Evolutionary conservation across 257 asterid species (phyloP).

Genomic region (Fraxinus cuspidata): DNA sequence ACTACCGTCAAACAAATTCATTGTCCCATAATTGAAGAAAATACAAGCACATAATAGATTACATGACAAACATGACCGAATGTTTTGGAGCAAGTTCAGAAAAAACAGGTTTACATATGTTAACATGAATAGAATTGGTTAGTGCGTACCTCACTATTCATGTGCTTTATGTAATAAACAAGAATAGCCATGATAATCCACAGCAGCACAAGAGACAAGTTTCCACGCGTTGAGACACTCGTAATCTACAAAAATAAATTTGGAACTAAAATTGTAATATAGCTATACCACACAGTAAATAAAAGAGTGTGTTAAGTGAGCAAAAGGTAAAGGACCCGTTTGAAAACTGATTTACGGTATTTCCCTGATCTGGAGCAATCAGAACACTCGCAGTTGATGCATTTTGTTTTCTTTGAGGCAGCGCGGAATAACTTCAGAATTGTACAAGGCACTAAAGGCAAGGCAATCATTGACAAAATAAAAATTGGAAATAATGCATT

Average conservation of each 20-base stretch:
- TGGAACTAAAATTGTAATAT: conserved; percentile 16
- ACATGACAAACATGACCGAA: not conserved
- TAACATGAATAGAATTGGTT: conserved; percentile 12
- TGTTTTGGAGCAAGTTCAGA: not conserved
- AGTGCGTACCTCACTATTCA: conserved; percentile 69
- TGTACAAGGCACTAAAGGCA: conserved; percentile 90
- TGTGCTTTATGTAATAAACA: conserved; percentile 63
- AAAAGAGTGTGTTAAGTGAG: conserved; percentile 8
- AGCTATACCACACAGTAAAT: conserved; percentile 3
- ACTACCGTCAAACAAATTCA: not conserved
- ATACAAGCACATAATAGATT: not conserved
- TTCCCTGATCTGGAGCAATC: conserved; percentile 76
- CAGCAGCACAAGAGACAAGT: conserved; percentile 70
- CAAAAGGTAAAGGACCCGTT: conserved; percentile 45
- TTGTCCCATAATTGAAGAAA: not conserved
- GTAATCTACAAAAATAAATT: conserved; percentile 49
- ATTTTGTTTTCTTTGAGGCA: conserved; percentile 60
- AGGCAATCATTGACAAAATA: conserved; percentile 71
- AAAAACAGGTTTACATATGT: not conserved
- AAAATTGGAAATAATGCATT: conserved; percentile 85
- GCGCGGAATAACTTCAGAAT: conserved; percentile 68
- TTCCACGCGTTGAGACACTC: conserved; percentile 67
- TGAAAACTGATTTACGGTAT: conserved; percentile 57
- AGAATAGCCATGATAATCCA: conserved; percentile 76
- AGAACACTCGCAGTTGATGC: conserved; percentile 80